Evolutionary conservation across 371 early-diverging fungal genomes (phyloP).

Genomic region (Mucor irregularis): DNA sequence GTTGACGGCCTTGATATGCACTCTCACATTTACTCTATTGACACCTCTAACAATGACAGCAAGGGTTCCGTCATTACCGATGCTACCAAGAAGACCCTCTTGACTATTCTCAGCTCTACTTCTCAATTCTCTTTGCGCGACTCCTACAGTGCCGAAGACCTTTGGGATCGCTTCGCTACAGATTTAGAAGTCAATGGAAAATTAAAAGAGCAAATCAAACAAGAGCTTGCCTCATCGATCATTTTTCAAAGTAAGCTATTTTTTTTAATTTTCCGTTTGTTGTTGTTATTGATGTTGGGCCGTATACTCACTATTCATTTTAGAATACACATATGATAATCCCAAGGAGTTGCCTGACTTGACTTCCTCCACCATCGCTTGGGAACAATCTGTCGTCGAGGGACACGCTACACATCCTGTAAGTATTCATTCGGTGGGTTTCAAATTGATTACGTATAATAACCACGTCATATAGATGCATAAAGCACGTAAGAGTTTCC

Average conservation of each 20-base stretch:
- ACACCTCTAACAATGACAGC: neutral
- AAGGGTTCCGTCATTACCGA: neutral
- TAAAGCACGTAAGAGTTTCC: conserved; percentile 62
- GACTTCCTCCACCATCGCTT: conserved; percentile 53
- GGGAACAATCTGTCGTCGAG: conserved; percentile 76
- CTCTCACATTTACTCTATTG: conserved; percentile 37
- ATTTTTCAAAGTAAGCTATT: conserved; percentile 51
- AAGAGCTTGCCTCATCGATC: conserved; percentile 46
- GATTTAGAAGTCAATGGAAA: conserved; percentile 32
- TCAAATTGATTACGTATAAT: neutral
- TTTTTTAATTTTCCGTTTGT: too few relatives aligned
- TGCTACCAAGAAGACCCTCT: conserved; percentile 3
- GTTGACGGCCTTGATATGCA: conserved; percentile 50
- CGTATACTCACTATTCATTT: neutral
- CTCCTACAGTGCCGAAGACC: conserved; percentile 35
- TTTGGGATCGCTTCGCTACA: conserved; percentile 42
- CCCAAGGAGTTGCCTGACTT: conserved; percentile 52
- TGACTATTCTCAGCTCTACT: neutral
- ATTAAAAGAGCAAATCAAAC: conserved; percentile 34
- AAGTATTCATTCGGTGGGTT: conserved; percentile 20
- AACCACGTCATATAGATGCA: conserved; percentile 56
- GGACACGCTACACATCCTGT: conserved; percentile 82
- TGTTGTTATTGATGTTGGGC: neutral
- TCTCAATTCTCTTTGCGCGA: conserved; percentile 21
- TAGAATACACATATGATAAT: conserved; percentile 55